Evolutionary conservation across 1,139 yeast genomes (phyloP).

Genomic region (Sugiyamaella novakii): DNA sequence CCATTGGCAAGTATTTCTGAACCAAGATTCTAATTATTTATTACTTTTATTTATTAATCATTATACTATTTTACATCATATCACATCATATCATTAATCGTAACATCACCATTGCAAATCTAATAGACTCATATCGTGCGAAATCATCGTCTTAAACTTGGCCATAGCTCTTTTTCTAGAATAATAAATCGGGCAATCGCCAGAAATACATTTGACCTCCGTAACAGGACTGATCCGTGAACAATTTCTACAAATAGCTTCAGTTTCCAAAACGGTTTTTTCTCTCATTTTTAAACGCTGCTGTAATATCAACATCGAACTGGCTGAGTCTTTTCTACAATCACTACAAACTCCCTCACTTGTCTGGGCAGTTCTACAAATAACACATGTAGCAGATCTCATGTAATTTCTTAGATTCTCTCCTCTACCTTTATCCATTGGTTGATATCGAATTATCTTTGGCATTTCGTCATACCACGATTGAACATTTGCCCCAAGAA

Average conservation of each 20-base stretch:
- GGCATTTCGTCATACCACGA: slow-evolving; percentile 83
- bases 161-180: slow-evolving; percentile 39
- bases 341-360: slow-evolving; percentile 27
- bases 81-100: too few species aligned
- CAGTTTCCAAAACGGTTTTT: slow-evolving; percentile 34
- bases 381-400: slow-evolving; percentile 34
- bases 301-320: slow-evolving; percentile 27
- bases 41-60: slow-evolving; percentile 3
- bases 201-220: slow-evolving; percentile 43
- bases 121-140: slow-evolving; percentile 8
- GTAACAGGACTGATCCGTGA: slow-evolving; percentile 33
- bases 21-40: not conserved
- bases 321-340: slow-evolving; percentile 26
- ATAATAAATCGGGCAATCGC: slow-evolving; percentile 50
- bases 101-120: slow-evolving; percentile 17
- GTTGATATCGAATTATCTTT: slow-evolving; percentile 34
- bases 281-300: slow-evolving; percentile 31
- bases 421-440: slow-evolving; percentile 13
- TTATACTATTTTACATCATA: not conserved
- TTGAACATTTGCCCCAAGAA: slow-evolving; percentile 77
- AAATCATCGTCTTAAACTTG: slow-evolving; percentile 17
- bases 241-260: slow-evolving; percentile 40
- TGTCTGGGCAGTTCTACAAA: slow-evolving; percentile 29
- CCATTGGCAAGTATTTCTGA: slow-evolving; percentile 49
- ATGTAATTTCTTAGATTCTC: slow-evolving; percentile 31